Conservation (phyloP, 768 basidiomycete species). For the Tylopilus rubrobrunneus region DNA sequence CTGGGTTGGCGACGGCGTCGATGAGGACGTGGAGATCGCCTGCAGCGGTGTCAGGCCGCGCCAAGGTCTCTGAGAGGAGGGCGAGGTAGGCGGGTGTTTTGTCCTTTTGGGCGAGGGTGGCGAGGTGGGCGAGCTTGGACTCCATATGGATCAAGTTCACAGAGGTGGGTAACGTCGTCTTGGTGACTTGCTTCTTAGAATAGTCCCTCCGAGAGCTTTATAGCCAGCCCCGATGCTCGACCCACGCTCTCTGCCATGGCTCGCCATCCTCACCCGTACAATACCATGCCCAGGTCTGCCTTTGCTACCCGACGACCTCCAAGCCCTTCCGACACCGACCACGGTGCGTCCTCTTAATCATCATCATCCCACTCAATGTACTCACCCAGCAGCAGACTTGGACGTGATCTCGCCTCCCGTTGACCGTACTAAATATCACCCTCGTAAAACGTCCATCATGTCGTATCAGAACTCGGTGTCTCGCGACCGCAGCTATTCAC, state of each 20-base stretch:
- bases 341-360: neutral
- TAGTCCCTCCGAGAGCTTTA: too few species aligned
- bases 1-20: conserved; percentile 79
- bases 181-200: conserved; percentile 18
- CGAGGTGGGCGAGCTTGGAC: conserved; percentile 56
- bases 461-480: conserved; percentile 50
- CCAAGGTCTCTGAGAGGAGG: conserved; percentile 63
- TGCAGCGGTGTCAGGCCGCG: conserved; percentile 40
- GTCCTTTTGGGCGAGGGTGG: conserved; percentile 74
- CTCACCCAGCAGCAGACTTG: conserved; percentile 7
- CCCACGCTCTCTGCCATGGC: neutral
- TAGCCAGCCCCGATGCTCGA: too few species aligned
- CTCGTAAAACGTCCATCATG: conserved; percentile 47
- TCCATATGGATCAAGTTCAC: conserved; percentile 40
- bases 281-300: conserved; percentile 1
- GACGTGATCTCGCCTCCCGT: conserved; percentile 3
- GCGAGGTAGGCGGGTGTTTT: conserved; percentile 73
- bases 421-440: conserved; percentile 24
- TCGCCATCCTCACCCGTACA: conserved; percentile 33
- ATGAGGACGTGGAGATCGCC: conserved; percentile 67
- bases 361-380: neutral
- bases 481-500: conserved; percentile 40
- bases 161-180: conserved; percentile 10
- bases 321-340: conserved; percentile 42
- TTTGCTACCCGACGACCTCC: conserved; percentile 33